Base-by-base conservation (phyloP, 495 filamentous ascomycete species). In the Neurospora tetrasperma region DNA sequence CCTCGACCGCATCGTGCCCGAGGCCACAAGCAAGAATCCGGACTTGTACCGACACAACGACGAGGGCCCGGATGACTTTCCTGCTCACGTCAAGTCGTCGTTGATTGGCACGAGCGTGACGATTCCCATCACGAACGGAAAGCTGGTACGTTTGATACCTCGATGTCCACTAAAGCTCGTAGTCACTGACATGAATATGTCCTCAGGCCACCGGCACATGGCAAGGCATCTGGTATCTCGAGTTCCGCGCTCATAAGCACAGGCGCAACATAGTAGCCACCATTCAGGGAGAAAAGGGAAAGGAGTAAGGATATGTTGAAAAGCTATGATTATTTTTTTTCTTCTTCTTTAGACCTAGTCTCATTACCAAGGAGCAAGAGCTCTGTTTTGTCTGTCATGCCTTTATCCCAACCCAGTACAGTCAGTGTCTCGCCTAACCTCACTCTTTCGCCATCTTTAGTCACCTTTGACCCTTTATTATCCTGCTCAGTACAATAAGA, bases 171-270 rank as follows among this genome's bases (percentile, higher is more conserved):
- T 11, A 4, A 41, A 41, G 40, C 40, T 41, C 9, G 40, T 41
- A 41, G 40, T 41, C 40, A 41, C 40, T 41, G 40, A 41, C 40
- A 41, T 41, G 3, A 41, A 41, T 11, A 3, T 11, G 40, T 41
- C 9, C 40, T 41, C 40, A 41, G 40, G 40, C 40, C 40, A 87
- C 83, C 8, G 86, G 87, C 11, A 89, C 86, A 12, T 90, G 89
- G 91, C 90, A 92, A 81, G 94, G 96, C 0, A 93, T 98, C 72
- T 99, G 94, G 94, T 94, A 95, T 79, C 80, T 98, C 75, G 96
- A 99, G 82, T 99, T 99, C 80, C 85, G 96, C 73, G 87, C 88
- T 4, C 83, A 84, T 70, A 92, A 87, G 74, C 94, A 98, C 82
- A 84, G 86, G 46, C 85, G 96, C 74, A 92, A 87, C 78, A 88